These are phyloP conservation scores for Mycena venus DNA, from an alignment of 768 basidiomycete genomes.

Conservation along the genomic window DNA sequence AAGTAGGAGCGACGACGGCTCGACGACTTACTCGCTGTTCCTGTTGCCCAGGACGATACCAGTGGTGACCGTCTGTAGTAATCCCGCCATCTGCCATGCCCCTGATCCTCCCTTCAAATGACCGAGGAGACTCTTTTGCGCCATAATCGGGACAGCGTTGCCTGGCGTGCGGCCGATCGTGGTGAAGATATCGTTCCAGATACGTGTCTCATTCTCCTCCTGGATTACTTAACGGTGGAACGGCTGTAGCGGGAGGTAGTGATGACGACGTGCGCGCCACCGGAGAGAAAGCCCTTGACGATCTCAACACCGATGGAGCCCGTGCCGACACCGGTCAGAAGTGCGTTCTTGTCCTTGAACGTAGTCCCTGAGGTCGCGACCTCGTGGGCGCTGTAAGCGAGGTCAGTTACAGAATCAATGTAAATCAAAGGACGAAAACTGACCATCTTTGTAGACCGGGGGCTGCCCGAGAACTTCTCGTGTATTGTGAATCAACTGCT, in stretches of 20 bases:
- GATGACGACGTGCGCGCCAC: slow-evolving; percentile 96
- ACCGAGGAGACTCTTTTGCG: slow-evolving; percentile 97
- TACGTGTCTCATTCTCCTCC: slow-evolving; percentile 98
- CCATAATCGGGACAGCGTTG: slow-evolving; percentile 96
- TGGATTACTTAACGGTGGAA: slow-evolving; percentile 87
- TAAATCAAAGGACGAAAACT: slow-evolving; percentile 42
- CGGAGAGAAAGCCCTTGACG: slow-evolving; percentile 95
- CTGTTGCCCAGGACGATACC: slow-evolving; percentile 96
- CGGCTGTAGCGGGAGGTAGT: slow-evolving; percentile 98
- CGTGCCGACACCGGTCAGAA: slow-evolving; percentile 97
- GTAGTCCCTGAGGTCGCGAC: slow-evolving; percentile 99
- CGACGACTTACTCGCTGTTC: slow-evolving; percentile 87
- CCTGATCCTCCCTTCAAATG: slow-evolving; percentile 99
- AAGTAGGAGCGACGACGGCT: not conserved
- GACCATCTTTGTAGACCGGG: slow-evolving; percentile 97
- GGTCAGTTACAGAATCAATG: slow-evolving; percentile 3
- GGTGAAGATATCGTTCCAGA: slow-evolving; percentile 97
- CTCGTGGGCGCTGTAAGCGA: slow-evolving; percentile 81
- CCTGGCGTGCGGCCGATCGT: slow-evolving; percentile 90
- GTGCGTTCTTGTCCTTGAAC: slow-evolving; percentile 99
- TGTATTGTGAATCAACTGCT: slow-evolving; percentile 95
- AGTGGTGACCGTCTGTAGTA: slow-evolving; percentile 85
- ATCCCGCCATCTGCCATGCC: slow-evolving; percentile 95
- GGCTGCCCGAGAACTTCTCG: slow-evolving; percentile 84
- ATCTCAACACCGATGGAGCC: slow-evolving; percentile 99